phyloP scores from a whole-genome alignment of 305 asterid genomes.

The Fraxinus baroniana region DNA sequence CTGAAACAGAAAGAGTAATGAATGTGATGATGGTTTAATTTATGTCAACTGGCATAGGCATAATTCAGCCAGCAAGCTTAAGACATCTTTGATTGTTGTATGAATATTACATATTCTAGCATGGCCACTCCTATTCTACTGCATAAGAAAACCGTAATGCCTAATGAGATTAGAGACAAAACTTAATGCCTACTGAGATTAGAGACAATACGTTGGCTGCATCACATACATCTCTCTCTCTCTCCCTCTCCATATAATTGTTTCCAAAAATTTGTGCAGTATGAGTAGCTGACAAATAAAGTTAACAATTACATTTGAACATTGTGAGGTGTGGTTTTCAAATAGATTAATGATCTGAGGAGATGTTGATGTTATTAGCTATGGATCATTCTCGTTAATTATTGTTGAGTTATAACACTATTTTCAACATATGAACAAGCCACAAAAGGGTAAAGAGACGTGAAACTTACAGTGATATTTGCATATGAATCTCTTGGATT shows the following conservation, averaged over 20 bases:
- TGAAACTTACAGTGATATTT: constrained; percentile 86
- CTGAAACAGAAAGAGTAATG: not conserved
- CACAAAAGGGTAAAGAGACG: not conserved
- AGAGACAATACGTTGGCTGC: not conserved
- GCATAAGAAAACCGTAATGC: not conserved
- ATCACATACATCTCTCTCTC: not conserved
- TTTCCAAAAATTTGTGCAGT: not conserved
- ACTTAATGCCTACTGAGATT: no score
- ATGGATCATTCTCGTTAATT: not conserved
- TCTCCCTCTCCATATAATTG: no score
- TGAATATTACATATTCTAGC: not conserved
- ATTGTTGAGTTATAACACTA: not conserved
- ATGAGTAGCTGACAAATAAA: not conserved
- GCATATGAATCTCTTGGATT: constrained; percentile 80
- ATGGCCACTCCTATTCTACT: not conserved
- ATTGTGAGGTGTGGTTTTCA: not conserved
- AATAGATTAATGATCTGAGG: not conserved
- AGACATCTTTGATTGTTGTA: not conserved
- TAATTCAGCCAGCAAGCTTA: not conserved
- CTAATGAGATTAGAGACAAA: not conserved
- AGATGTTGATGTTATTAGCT: not conserved
- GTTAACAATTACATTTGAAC: not conserved
- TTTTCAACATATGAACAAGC: not conserved
- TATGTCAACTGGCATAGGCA: not conserved
- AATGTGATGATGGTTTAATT: not conserved